A percentile compares a stretch with the other conserved stretches of the same genome.
Evolutionary conservation across 2,329 filamentous ascomycete species (phyloP).

Genomic region (Monosporascus ibericus): DNA sequence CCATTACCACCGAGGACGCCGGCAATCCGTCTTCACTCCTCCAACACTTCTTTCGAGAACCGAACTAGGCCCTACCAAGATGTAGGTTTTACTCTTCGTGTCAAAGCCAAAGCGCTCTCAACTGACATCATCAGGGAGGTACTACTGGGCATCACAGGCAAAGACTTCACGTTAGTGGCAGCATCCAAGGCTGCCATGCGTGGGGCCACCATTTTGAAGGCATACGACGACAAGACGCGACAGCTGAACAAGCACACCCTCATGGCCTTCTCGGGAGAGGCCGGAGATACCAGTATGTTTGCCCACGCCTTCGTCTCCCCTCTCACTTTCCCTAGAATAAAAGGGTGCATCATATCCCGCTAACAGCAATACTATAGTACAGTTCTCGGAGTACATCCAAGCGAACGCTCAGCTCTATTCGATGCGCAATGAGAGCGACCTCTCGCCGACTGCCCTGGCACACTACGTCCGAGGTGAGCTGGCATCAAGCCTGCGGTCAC

Average conservation of each 20-base stretch:
- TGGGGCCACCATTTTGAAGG: constrained; percentile 92
- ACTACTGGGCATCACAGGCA: constrained; percentile 94
- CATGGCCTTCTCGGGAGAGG: constrained; percentile 92
- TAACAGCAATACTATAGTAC: constrained; percentile 53
- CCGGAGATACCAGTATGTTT: constrained; percentile 82
- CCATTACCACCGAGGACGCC: neutral
- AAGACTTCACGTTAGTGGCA: constrained; percentile 97
- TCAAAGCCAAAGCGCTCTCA: neutral
- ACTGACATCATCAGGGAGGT: constrained; percentile 67
- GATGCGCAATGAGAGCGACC: constrained; percentile 93
- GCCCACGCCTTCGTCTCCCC: neutral
- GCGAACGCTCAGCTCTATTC: constrained; percentile 97
- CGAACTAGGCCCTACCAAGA: constrained; percentile 3
- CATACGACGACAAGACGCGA: constrained; percentile 93
- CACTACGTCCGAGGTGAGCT: constrained; percentile 93
- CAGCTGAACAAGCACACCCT: constrained; percentile 87
- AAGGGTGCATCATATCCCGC: neutral
- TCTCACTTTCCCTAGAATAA: neutral
- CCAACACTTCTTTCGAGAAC: neutral
- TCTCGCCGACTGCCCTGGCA: constrained; percentile 82
- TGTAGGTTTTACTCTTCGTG: constrained; percentile 5
- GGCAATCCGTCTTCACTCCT: neutral
- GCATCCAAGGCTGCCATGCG: constrained; percentile 98
- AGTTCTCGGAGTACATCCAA: constrained; percentile 99
- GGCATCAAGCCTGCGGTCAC: constrained; percentile 80